Evolutionary conservation across 2,329 filamentous ascomycete species (phyloP), one percentile per base, ranked within the genome.

Genomic region (Ophiostoma triangulosporum): DNA sequence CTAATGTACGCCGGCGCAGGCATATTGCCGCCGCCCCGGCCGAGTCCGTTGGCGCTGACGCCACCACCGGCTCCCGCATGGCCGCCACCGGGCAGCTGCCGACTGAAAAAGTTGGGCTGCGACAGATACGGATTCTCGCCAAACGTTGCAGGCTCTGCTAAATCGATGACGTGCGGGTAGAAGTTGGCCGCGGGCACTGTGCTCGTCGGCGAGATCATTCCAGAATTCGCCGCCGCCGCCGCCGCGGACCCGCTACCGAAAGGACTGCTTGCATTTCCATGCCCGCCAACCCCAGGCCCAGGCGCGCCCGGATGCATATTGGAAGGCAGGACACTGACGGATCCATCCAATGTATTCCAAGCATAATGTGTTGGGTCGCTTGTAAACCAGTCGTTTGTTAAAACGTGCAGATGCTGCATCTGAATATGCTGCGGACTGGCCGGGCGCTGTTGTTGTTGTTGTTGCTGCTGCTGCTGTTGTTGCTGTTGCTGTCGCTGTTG

Each of bases 361-460:
- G 50, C 38, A 15, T 53, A 53, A 4, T 48, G 22, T 8, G 48
- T 17, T 20, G 51, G 24, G 24, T 55, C 57, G 3, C 29, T 15
- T 0, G 54, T 12, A 4, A 58, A 53, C 57, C 57, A 58, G 40
- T 58, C 53, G n/a, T 36, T 50, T 15, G 50, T 20, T 40, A 53
- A 56, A 1, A 50, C 32, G 33, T 53, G 54, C 24, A 55, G 20
- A 31, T 54, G 55, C 17, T 52, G 49, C 7, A 50, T 15, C 15
- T 50, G 54, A 9, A 43, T 15, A n/a, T 48, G 53, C 9, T 54
- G 49, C 6, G 40, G 40, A 12, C 27, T 45, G 40, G 24, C 0
- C 11, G 29, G 29, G 11, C 43, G 4, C 2, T 48, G 43, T 6
- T 55, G 53, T 1, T 49, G 50, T 7, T 32, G 17, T 11, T 40